These are phyloP conservation scores for Cercospora zeina DNA, from an alignment of 2,329 filamentous ascomycete species.

Conservation along the genomic window DNA sequence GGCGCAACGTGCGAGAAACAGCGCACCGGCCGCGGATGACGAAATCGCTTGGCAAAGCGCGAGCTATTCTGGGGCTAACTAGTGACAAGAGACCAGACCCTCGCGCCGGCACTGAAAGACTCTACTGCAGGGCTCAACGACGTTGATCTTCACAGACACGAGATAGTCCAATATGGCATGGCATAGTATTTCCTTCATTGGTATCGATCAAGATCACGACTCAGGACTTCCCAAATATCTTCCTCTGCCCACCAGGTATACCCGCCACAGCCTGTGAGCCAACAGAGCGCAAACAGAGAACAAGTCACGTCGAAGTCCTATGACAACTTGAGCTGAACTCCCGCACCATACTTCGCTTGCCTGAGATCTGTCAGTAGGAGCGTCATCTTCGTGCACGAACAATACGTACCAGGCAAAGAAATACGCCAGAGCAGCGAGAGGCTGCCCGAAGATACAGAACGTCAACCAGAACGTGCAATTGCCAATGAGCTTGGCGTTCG, in stretches of 20 bases:
- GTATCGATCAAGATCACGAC: conserved; percentile 1
- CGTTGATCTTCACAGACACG: background rate
- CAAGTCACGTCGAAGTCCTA: conserved; percentile 10
- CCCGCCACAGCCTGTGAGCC: background rate
- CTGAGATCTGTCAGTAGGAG: background rate
- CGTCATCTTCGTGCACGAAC: background rate
- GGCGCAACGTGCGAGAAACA: conserved; percentile 8
- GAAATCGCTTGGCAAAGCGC: background rate
- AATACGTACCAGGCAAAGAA: conserved; percentile 82
- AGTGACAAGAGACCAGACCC: conserved; percentile 5
- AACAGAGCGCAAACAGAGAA: background rate
- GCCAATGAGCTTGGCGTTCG: conserved; percentile 75
- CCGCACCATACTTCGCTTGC: conserved; percentile 79
- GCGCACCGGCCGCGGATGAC: conserved; percentile 6
- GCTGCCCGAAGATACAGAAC: conserved; percentile 93
- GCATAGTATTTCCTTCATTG: background rate
- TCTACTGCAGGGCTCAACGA: conserved; percentile 5
- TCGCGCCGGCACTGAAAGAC: background rate
- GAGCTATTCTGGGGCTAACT: conserved; percentile 9
- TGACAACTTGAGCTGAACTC: conserved; percentile 28
- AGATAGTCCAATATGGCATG: background rate
- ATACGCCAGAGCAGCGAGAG: conserved; percentile 86
- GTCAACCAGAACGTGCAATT: conserved; percentile 97
- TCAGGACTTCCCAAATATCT: background rate
- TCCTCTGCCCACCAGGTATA: background rate